Percentiles rank a stretch among this genome's conserved stretches.
phyloP scores from a whole-genome alignment of 2,329 filamentous ascomycete genomes.

The Amphichorda felina region DNA sequence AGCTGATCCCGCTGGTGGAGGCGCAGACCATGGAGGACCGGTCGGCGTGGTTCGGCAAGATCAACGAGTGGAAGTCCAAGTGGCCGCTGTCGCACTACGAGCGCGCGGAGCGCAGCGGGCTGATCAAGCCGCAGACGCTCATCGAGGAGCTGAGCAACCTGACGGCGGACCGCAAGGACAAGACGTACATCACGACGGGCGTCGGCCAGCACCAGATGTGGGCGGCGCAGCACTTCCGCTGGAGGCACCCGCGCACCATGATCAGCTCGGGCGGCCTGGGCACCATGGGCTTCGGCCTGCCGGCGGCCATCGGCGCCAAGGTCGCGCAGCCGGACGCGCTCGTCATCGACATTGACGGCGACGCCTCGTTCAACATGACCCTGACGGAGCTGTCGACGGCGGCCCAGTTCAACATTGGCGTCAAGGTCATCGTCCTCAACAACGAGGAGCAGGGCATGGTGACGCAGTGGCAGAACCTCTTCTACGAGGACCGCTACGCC shows the following conservation, averaged over 20 bases:
- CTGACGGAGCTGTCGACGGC: slow-evolving; percentile 89
- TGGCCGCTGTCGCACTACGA: slow-evolving; percentile 82
- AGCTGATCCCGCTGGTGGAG: slow-evolving; percentile 63
- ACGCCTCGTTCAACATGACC: slow-evolving; percentile 99
- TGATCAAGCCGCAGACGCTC: slow-evolving; percentile 90
- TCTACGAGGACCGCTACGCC: slow-evolving; percentile 86
- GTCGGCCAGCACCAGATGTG: slow-evolving; percentile 98
- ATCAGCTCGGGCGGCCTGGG: slow-evolving; percentile 85
- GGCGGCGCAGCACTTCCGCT: slow-evolving; percentile 93
- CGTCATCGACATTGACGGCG: slow-evolving; percentile 92
- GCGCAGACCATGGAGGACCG: slow-evolving; percentile 50
- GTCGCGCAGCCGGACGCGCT: slow-evolving; percentile 65
- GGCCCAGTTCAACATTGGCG: slow-evolving; percentile 89
- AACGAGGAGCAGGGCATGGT: slow-evolving; percentile 99
- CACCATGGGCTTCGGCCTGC: slow-evolving; percentile 85
- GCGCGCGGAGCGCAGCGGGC: slow-evolving; percentile 58
- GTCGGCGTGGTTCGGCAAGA: slow-evolving; percentile 80
- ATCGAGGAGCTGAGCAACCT: slow-evolving; percentile 84
- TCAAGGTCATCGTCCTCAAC: slow-evolving; percentile 91
- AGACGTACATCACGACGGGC: slow-evolving; percentile 83
- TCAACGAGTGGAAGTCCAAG: slow-evolving; percentile 79
- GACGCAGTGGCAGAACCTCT: slow-evolving; percentile 95
- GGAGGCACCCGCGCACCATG: slow-evolving; percentile 85
- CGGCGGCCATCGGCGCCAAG: slow-evolving; percentile 91
- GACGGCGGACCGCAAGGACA: slow-evolving; percentile 66